Evolutionary conservation across 1,284 basidiomycete genomes (phyloP).

Genomic region (Austroboletus olivaceoglutinosus): DNA sequence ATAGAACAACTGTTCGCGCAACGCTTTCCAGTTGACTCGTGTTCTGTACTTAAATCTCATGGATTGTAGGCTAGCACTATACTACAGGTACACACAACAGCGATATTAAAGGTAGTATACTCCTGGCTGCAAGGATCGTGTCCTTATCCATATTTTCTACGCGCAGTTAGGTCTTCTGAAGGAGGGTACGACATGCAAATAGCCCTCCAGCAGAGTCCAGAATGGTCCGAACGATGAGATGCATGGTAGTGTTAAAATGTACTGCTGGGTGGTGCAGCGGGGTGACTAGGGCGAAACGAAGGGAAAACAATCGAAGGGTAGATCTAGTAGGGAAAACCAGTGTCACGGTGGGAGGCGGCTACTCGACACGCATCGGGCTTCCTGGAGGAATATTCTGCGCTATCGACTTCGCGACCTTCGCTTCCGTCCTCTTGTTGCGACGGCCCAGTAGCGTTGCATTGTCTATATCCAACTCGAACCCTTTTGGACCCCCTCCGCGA

Average conservation of each 20-base stretch:
- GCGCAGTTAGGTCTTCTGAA: slow-evolving; percentile 5
- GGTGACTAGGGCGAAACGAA: background rate
- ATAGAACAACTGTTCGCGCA: too few relatives aligned
- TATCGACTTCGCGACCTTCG: slow-evolving; percentile 38
- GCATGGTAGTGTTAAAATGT: background rate
- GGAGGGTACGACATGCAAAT: slow-evolving; percentile 14
- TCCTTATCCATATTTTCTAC: slow-evolving; percentile 18
- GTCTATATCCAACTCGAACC: slow-evolving; percentile 82
- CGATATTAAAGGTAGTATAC: slow-evolving; percentile 16
- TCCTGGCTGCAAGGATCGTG: slow-evolving; percentile 10
- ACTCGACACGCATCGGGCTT: slow-evolving; percentile 40
- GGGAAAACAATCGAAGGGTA: background rate
- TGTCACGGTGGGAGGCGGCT: background rate
- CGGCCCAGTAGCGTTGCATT: slow-evolving; percentile 82
- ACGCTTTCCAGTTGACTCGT: too few relatives aligned
- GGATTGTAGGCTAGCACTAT: background rate
- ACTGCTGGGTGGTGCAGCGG: background rate
- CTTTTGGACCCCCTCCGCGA: slow-evolving; percentile 32
- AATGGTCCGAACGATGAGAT: background rate
- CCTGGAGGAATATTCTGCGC: slow-evolving; percentile 36
- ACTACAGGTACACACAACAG: slow-evolving; percentile 16
- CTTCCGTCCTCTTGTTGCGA: slow-evolving; percentile 47
- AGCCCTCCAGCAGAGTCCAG: background rate
- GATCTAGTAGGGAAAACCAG: background rate
- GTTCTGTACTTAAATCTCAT: too few relatives aligned